Base-by-base conservation (phyloP, 148 eudicot species). In the Euryodendron excelsum region DNA sequence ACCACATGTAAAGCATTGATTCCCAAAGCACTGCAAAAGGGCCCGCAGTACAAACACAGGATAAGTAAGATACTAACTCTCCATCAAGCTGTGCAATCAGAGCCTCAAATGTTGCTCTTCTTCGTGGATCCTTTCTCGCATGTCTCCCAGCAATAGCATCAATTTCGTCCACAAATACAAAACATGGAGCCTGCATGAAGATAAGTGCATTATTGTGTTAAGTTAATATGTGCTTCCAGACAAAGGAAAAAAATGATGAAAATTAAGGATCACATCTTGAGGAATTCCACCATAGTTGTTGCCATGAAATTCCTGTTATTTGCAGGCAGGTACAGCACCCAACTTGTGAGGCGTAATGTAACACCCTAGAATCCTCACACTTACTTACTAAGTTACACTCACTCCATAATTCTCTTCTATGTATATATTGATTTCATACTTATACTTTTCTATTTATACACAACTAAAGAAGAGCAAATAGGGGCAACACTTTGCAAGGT, bases 111-210 rank as follows among this genome's bases (percentile, higher is more conserved):
- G 97, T 88, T 73, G 93, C 90, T 86, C 87, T 88, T 83, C 97
- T 89, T 69, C 91, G 87, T 73, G 98, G 97, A 85, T 94, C 98
- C 81, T 90, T 88, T 85, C 85, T 85, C 30, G 93, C 91, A 86
- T 94, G 91, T 78, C 93, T 88, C 80, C 98, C 98, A 76, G 98
- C 98, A 81, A 92, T 87, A 67, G 97, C 97, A 86, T 92, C 98
- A 59, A 94, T 90, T 83, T 94, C 98, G 77, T 94, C 98, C 78
- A 94, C 86, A 88, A 94, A 94, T 74, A 94, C 85, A 85, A 94
- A 94, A 77, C 92, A 84, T 28, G 97, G 98, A 74, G 98, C 97
- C 98, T 94, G 84, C 81, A 75, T 36, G 82, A 31, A 52, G n/a
- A 77, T 71, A 71, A 14, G 56, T 6, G 55, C 17, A 15, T 69